These are phyloP conservation scores for Zoysia pacifica DNA, from an alignment of 176 grass and related monocot genomes.

Conservation along the genomic window DNA sequence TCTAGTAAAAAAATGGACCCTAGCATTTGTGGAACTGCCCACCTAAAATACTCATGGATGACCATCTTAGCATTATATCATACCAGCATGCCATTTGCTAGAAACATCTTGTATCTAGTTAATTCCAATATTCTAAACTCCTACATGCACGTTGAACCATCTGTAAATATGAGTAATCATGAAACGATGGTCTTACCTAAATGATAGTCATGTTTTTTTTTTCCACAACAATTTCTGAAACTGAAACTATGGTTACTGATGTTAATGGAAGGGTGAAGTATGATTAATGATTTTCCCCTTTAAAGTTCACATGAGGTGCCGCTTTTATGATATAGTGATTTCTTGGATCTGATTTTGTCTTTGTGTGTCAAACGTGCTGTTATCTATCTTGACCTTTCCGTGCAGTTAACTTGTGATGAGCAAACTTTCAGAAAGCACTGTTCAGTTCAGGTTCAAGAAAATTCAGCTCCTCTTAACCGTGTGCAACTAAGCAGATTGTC, in stretches of 20 bases:
- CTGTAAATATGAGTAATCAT: not conserved
- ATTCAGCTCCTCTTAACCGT: conserved; percentile 46
- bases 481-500: conserved; percentile 56
- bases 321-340: not conserved
- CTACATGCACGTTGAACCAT: conserved; percentile 3
- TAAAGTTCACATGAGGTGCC: conserved; percentile 7
- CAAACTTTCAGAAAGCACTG: conserved; percentile 64
- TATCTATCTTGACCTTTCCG: conserved; percentile 27
- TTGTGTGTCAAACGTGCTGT: conserved; percentile 6
- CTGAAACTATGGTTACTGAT: not conserved
- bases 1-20: not conserved
- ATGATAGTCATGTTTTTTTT: not conserved
- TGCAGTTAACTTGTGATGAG: conserved; percentile 74
- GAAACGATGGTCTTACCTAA: not conserved
- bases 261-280: not conserved
- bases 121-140: not conserved
- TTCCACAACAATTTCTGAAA: not conserved
- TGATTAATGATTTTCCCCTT: conserved; percentile 1
- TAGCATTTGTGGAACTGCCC: not conserved
- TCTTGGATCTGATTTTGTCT: not conserved
- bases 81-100: not conserved
- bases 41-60: not conserved
- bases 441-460: conserved; percentile 50
- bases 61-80: not conserved
- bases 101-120: conserved; percentile 18